Percentiles rank a stretch among this genome's conserved stretches.
phyloP scores from a whole-genome alignment of 441 rosid species.

The Cnidoscolus chayamansa region DNA sequence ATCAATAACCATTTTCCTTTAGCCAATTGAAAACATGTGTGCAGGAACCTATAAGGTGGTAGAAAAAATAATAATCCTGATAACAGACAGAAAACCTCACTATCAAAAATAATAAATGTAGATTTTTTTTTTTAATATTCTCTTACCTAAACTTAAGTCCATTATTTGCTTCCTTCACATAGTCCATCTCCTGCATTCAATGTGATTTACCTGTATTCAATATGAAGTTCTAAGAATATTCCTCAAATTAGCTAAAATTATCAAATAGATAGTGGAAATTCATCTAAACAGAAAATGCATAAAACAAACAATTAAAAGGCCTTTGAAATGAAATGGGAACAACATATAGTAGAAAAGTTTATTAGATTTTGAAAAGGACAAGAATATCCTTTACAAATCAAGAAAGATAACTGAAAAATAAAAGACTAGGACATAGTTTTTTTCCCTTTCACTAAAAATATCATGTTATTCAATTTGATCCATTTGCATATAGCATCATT shows the following conservation, averaged over 20 bases:
- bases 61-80: neutral
- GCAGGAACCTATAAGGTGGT: neutral
- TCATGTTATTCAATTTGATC: neutral
- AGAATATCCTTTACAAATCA: neutral
- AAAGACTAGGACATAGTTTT: neutral
- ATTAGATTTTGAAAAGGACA: neutral
- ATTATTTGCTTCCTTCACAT: constrained; percentile 79
- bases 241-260: constrained; percentile 34
- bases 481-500: neutral
- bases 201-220: constrained; percentile 98
- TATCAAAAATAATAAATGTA: neutral
- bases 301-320: constrained; percentile 2
- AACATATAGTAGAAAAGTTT: neutral
- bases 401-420: neutral
- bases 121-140: constrained; percentile 5
- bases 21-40: no score
- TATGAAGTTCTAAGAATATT: constrained; percentile 85
- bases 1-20: neutral
- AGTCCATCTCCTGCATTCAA: constrained; percentile 99
- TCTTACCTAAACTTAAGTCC: constrained; percentile 85
- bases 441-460: neutral
- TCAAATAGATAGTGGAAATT: constrained; percentile 10
- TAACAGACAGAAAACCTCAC: neutral
- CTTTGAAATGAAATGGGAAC: neutral
- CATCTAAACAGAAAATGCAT: constrained; percentile 2